Evolutionary conservation across 1,284 basidiomycete species (phyloP), one percentile per base, ranked within the genome.

Genomic region (Flammula alnicola): DNA sequence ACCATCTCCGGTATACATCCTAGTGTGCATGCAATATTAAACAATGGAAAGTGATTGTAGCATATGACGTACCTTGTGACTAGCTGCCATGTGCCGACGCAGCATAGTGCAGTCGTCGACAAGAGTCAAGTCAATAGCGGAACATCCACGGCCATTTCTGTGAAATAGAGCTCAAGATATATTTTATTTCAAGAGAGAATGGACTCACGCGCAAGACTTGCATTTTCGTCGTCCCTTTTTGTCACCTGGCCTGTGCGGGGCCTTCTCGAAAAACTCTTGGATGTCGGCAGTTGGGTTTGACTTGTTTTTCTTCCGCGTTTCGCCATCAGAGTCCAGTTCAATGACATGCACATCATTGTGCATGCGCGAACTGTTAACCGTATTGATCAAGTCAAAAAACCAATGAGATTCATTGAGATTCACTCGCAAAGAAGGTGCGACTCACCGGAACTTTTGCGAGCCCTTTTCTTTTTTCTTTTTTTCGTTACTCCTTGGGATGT

Each of bases 1-100:
- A 29, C 32, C 48, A 49, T 22, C 45, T 50, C n/a, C 33, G 16
- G 25, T 50, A 50, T 14, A 11, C 16, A 12, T 23, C 23, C 48
- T 50, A 39, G 9, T 4, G 20, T n/a, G 5, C n/a, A 19, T 16
- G 29, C 12, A 12, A 25, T 23, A 19, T 1, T 22, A 26, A 29
- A 33, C 5, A 33, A 22, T 27, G 23, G 10, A 8, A 30, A 6
- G 9, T 10, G 5, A 2, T 17, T 19, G 40, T 51, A 32, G 6
- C 3, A 42, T 17, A 22, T 29, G 19, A 49, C 30, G 17, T 23
- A 47, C 46, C 23, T 20, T 16, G 16, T 47, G 46, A n/a, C 10
- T 33, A 10, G 46, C 10, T n/a, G 23, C 9, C 45, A 47, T 39
- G 17, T 47, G 41, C 14, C 30, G 41, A 4, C 30, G 41, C 2